Evolutionary conservation across 1,284 basidiomycete species (phyloP), one percentile per base, ranked within the genome.

Genomic region (Cutaneotrichosporon cutaneum): DNA sequence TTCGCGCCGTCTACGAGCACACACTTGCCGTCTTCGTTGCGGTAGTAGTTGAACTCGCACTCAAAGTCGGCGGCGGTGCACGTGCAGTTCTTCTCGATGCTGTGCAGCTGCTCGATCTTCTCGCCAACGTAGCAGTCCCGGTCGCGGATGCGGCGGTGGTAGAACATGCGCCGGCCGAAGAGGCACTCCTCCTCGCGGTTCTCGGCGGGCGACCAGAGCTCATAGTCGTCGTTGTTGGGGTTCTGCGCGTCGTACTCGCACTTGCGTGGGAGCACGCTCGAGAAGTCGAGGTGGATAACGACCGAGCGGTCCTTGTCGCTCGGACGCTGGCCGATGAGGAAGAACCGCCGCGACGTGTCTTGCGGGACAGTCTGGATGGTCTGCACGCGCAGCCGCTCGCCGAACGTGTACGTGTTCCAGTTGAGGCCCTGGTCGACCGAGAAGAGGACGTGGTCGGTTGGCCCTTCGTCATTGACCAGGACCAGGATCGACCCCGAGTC

Each of bases 401-500:
- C 85, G 63, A 99, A 97, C 66, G 85, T 82, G 80, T 95, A 96
- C 75, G 94, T 89, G 59, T 86, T 83, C 96, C 96, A 99, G 6
- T 77, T 85, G 42, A 86, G 66, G 3, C 95, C 95, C 75, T 99
- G 91, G 76, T 99, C 87, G 6, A 88, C 89, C 53, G 90, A 91
- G 81, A 89, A 98, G 65, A 94, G 78, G 42, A 98, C 85, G 67
- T 90, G 88, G 74, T 97, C 90, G 2, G 92, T 95, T 0, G 93
- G 85, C 62, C 89, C 89, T 76, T 98, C 94, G 77, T 99, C 96
- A 77, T 98, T 96, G 59, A 87, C 93, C 79, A 99, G 88, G 65
- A 99, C 82, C 39, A 99, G 83, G 63, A 99, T 85, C 0, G 93
- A 93, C 9, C 96, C 95, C 2, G 92, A 95, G 80, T 99, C 96